Percentiles rank a stretch among this genome's conserved stretches.
Conservation (phyloP, 306 rosid genomes). For the Medicago lupulina region DNA sequence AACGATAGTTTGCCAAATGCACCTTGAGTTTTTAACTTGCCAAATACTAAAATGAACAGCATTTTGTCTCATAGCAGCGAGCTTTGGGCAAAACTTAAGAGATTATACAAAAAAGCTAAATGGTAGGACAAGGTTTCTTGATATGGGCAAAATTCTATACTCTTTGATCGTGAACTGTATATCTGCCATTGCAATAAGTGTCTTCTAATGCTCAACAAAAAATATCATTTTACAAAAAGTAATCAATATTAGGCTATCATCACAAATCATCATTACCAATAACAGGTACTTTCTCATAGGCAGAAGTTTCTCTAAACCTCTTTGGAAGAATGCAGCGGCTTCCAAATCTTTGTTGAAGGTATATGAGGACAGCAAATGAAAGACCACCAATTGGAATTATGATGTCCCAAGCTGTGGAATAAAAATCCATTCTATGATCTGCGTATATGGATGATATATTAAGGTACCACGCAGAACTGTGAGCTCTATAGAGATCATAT, state of each 20-base stretch:
- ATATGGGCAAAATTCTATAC: conserved; percentile 24
- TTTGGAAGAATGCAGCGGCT: conserved; percentile 75
- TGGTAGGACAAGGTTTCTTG: conserved; percentile 8
- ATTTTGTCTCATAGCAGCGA: background rate
- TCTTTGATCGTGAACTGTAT: conserved; percentile 13
- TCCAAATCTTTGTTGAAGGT: conserved; percentile 84
- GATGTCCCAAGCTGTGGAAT: conserved; percentile 88
- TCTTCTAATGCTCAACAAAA: conserved; percentile 27
- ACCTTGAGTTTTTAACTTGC: background rate
- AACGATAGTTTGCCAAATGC: background rate
- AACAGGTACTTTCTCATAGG: conserved; percentile 76
- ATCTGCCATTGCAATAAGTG: conserved; percentile 32
- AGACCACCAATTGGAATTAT: conserved; percentile 65
- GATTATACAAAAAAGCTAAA: conserved; percentile 5
- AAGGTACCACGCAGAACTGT: conserved; percentile 59
- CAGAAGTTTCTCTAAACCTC: conserved; percentile 54
- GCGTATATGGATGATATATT: conserved; percentile 75
- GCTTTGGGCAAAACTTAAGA: no score
- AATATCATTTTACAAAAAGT: conserved; percentile 32
- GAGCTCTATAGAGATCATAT: conserved; percentile 85
- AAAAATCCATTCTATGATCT: conserved; percentile 71
- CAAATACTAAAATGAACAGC: background rate
- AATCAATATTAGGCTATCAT: conserved; percentile 40
- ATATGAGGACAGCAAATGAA: conserved; percentile 63
- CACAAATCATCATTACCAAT: conserved; percentile 76